Evolutionary conservation across 108 stramenopile species (phyloP).

Genomic region (Fragilaria crotonensis): DNA sequence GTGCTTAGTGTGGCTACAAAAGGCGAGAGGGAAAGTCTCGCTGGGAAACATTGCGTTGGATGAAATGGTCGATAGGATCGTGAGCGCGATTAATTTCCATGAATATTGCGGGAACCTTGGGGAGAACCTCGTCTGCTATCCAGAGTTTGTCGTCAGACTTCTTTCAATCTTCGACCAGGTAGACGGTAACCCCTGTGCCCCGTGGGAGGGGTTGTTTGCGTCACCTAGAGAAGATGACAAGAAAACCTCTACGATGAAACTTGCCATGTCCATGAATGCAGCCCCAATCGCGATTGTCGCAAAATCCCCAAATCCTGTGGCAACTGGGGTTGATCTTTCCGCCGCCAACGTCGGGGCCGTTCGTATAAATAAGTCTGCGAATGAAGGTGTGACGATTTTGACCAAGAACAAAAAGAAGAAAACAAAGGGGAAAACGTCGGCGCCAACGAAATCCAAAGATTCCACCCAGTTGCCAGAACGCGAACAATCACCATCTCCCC

Average conservation of each 20-base stretch:
- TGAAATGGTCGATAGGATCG: not conserved
- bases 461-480: too few species aligned
- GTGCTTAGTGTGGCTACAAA: slow-evolving; percentile 7
- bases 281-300: not conserved
- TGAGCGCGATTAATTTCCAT: slow-evolving; percentile 41
- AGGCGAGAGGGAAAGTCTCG: slow-evolving; percentile 6
- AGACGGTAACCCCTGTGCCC: slow-evolving; percentile 29
- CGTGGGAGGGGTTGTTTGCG: slow-evolving; percentile 34
- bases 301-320: not conserved
- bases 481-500: not conserved
- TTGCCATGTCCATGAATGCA: not conserved
- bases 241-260: slow-evolving; percentile 5
- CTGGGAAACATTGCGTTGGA: not conserved
- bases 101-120: slow-evolving; percentile 30
- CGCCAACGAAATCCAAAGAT: too few species aligned
- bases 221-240: slow-evolving; percentile 20
- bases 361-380: not conserved
- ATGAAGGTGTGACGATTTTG: not conserved
- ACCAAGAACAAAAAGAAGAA: not conserved
- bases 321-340: not conserved
- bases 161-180: slow-evolving; percentile 51
- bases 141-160: slow-evolving; percentile 36
- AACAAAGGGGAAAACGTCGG: not conserved
- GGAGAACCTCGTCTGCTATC: slow-evolving; percentile 56
- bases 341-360: not conserved